Percentiles rank a stretch among this genome's conserved stretches.
phyloP scores from a whole-genome alignment of 1,139 yeast genomes.

The Yamadazyma sp. region DNA sequence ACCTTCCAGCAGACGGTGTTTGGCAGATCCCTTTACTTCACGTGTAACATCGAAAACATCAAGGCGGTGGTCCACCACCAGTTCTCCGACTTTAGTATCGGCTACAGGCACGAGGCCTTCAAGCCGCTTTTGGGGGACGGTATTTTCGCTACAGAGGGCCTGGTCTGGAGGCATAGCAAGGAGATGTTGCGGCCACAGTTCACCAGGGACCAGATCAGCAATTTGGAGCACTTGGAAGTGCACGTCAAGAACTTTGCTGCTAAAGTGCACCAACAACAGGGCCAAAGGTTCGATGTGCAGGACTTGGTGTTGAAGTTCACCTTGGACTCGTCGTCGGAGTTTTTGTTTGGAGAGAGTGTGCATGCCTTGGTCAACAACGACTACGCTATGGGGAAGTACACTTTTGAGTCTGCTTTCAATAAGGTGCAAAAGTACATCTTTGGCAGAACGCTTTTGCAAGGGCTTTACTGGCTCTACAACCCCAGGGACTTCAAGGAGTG shows the following conservation, averaged over 20 bases:
- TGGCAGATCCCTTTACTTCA: slow-evolving; percentile 18
- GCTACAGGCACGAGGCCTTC: slow-evolving; percentile 46
- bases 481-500: slow-evolving; percentile 30
- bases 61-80: slow-evolving; percentile 42
- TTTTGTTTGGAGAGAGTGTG: slow-evolving; percentile 49
- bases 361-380: slow-evolving; percentile 23
- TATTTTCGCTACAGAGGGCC: slow-evolving; percentile 57
- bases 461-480: slow-evolving; percentile 31
- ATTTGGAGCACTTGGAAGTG: slow-evolving; percentile 44
- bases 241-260: slow-evolving; percentile 41
- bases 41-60: slow-evolving; percentile 33
- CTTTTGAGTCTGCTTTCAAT: slow-evolving; percentile 39
- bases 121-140: slow-evolving; percentile 55
- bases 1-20: slow-evolving; percentile 13
- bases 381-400: slow-evolving; percentile 21
- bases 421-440: slow-evolving; percentile 33
- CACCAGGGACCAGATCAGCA: slow-evolving; percentile 54
- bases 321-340: slow-evolving; percentile 52
- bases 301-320: slow-evolving; percentile 42
- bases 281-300: slow-evolving; percentile 35
- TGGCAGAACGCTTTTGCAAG: slow-evolving; percentile 33
- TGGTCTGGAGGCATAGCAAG: slow-evolving; percentile 58
- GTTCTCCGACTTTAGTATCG: slow-evolving; percentile 53
- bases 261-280: slow-evolving; percentile 25
- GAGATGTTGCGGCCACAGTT: slow-evolving; percentile 61